Conservation (phyloP, 2,329 filamentous ascomycete species). For the Dissoconium aciculare region DNA sequence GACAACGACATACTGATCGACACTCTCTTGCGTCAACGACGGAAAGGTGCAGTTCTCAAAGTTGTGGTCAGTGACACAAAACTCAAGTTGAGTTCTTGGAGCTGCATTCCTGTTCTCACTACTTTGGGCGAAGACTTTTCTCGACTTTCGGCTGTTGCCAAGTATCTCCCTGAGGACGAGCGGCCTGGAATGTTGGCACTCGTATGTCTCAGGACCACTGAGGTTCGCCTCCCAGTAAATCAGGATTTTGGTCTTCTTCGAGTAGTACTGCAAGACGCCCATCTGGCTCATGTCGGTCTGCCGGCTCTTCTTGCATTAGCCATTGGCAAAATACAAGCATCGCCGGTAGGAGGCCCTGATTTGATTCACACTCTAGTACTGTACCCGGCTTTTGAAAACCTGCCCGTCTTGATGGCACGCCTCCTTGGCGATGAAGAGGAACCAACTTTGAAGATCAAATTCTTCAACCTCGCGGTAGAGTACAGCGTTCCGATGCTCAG, state of each 20-base stretch:
- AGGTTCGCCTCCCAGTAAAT: slow-evolving; percentile 48
- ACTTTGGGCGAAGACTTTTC: slow-evolving; percentile 60
- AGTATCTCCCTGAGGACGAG: slow-evolving; percentile 92
- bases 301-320: slow-evolving; percentile 72
- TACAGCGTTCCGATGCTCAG: slow-evolving; percentile 76
- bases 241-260: slow-evolving; percentile 51
- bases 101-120: slow-evolving; percentile 52
- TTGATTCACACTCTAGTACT: slow-evolving; percentile 51
- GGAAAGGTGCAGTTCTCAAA: slow-evolving; percentile 71
- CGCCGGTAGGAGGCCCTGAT: slow-evolving; percentile 40
- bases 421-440: slow-evolving; percentile 92
- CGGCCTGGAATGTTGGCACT: slow-evolving; percentile 75
- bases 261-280: slow-evolving; percentile 45
- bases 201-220: slow-evolving; percentile 47
- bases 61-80: slow-evolving; percentile 51
- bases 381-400: slow-evolving; percentile 24
- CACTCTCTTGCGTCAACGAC: slow-evolving; percentile 69
- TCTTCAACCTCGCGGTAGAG: slow-evolving; percentile 73
- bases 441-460: slow-evolving; percentile 72
- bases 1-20: slow-evolving; percentile 93
- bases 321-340: slow-evolving; percentile 52
- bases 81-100: slow-evolving; percentile 46
- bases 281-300: slow-evolving; percentile 67
- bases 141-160: slow-evolving; percentile 72
- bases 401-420: slow-evolving; percentile 67